A percentile compares a stretch with the other conserved stretches of the same genome.
Conservation (phyloP, 495 filamentous ascomycete genomes). For the Penicillium goetzii region DNA sequence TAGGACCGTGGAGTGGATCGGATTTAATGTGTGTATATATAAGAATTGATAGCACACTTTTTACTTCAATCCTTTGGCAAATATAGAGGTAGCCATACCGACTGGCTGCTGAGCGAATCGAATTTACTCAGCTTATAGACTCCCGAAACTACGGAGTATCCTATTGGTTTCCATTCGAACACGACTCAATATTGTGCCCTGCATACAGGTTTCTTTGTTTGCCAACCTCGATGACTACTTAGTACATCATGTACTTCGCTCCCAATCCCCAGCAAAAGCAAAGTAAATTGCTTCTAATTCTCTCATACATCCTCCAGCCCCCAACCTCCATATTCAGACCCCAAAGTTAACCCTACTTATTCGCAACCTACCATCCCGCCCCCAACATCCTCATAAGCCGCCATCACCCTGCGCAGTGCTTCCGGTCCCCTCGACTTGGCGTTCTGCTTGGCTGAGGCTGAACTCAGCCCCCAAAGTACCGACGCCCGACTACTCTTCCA, state of each 20-base stretch:
- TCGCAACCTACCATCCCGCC: no score
- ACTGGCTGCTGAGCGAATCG: not conserved
- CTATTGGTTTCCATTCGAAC: not conserved
- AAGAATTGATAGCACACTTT: slow-evolving; percentile 8
- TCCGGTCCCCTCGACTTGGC: not conserved
- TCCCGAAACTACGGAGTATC: not conserved
- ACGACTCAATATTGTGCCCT: not conserved
- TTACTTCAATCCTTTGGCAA: slow-evolving; percentile 3
- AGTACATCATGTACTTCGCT: no score
- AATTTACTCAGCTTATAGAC: not conserved
- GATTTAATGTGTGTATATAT: slow-evolving; percentile 26
- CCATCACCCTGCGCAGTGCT: not conserved
- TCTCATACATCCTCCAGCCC: not conserved
- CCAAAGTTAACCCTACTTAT: not conserved
- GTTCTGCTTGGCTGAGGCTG: not conserved
- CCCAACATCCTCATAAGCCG: not conserved
- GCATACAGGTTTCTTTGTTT: not conserved
- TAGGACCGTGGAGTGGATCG: not conserved
- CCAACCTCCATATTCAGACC: not conserved
- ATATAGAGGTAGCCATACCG: not conserved
- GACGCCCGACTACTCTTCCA: slow-evolving; percentile 2
- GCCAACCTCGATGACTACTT: not conserved
- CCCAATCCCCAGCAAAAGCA: not conserved
- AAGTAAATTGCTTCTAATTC: not conserved
- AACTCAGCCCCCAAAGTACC: not conserved